These are phyloP conservation scores for Verticillium longisporum DNA, from an alignment of 2,329 filamentous ascomycete species.

Conservation along the genomic window DNA sequence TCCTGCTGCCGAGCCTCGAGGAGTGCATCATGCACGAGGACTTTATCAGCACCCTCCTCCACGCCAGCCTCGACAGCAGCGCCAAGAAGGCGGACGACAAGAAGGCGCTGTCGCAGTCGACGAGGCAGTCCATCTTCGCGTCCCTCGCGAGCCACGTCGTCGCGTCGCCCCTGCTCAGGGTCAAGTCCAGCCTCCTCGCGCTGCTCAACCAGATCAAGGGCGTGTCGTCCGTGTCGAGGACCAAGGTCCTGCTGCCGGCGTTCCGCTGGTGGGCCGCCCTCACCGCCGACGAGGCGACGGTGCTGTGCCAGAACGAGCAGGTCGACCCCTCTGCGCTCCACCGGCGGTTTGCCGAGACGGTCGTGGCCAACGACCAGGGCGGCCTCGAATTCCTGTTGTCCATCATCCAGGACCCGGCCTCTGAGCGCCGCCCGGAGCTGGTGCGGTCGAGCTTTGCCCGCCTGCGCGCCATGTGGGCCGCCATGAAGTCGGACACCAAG, in stretches of 20 bases:
- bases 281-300: constrained; percentile 39
- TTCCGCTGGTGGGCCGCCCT: constrained; percentile 63
- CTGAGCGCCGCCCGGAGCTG: constrained; percentile 42
- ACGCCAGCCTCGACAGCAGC: constrained; percentile 49
- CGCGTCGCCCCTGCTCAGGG: constrained; percentile 57
- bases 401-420: constrained; percentile 33
- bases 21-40: constrained; percentile 77
- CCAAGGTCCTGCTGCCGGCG: constrained; percentile 68
- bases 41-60: constrained; percentile 60
- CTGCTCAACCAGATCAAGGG: constrained; percentile 67
- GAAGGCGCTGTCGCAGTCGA: constrained; percentile 49
- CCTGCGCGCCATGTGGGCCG: constrained; percentile 65
- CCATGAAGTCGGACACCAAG: constrained; percentile 58
- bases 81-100: constrained; percentile 44
- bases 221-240: constrained; percentile 62
- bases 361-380: constrained; percentile 44
- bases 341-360: constrained; percentile 39
- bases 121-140: constrained; percentile 58
- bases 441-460: constrained; percentile 60
- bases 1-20: constrained; percentile 71
- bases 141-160: constrained; percentile 70
- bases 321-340: constrained; percentile 35
- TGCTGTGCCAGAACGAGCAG: constrained; percentile 30
- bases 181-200: constrained; percentile 67
- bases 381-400: constrained; percentile 47